Conservation (phyloP, 192 early-diverging fungal genomes). For the Podochytrium sp. region DNA sequence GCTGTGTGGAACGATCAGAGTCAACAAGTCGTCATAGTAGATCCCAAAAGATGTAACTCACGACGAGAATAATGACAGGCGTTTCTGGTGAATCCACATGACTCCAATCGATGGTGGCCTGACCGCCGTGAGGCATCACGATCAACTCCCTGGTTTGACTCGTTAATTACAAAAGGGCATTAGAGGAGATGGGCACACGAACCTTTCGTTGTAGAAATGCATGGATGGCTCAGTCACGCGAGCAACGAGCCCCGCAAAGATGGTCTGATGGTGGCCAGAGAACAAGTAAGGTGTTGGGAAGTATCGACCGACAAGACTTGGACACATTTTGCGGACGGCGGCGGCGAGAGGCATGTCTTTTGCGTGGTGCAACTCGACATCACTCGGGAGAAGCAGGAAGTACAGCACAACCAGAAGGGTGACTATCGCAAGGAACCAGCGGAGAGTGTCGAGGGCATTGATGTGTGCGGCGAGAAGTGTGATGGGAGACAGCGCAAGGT, state of each 20-base stretch:
- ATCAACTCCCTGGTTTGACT: slow-evolving; percentile 50
- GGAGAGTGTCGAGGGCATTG: too few species aligned
- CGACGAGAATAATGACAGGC: too few species aligned
- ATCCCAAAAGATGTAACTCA: background rate
- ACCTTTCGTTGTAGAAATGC: slow-evolving; percentile 67
- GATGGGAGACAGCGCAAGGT: too few species aligned
- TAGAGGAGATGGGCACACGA: slow-evolving; percentile 41
- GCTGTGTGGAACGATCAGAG: slow-evolving; percentile 77
- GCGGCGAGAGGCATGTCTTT: background rate
- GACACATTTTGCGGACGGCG: slow-evolving; percentile 12
- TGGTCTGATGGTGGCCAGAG: slow-evolving; percentile 81
- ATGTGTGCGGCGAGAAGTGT: too few species aligned
- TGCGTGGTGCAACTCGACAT: too few species aligned
- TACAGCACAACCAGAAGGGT: too few species aligned
- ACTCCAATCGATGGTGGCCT: slow-evolving; percentile 85
- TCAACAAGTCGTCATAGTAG: background rate
- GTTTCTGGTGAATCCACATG: slow-evolving; percentile 49
- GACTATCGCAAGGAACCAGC: too few species aligned
- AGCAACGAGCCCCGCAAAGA: slow-evolving; percentile 57
- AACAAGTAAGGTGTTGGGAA: slow-evolving; percentile 73
- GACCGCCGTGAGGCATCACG: slow-evolving; percentile 79
- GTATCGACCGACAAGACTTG: slow-evolving; percentile 43
- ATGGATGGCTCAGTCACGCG: slow-evolving; percentile 36
- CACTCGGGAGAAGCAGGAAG: background rate
- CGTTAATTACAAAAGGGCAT: background rate